Conservation (phyloP, 495 filamentous ascomycete genomes). For the Aspergillus ostianus region DNA sequence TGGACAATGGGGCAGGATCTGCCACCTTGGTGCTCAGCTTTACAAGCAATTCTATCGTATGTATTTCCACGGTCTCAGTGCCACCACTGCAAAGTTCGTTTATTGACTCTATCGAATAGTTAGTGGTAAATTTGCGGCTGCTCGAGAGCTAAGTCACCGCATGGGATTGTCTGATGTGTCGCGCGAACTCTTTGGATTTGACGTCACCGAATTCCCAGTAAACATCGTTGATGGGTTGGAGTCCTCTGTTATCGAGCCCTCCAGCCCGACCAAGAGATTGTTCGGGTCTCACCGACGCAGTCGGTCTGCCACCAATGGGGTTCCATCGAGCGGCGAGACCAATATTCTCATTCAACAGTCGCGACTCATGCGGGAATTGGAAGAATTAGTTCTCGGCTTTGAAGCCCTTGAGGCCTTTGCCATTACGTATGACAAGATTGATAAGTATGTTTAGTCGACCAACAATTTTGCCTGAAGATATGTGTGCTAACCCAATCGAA, state of each 20-base stretch:
- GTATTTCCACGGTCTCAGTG: slow-evolving; percentile 8
- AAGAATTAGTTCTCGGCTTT: slow-evolving; percentile 64
- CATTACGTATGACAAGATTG: slow-evolving; percentile 42
- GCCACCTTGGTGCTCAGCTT: slow-evolving; percentile 60
- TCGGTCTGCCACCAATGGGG: slow-evolving; percentile 16
- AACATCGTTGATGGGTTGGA: slow-evolving; percentile 24
- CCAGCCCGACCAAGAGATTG: slow-evolving; percentile 36
- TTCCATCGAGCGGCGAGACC: slow-evolving; percentile 14
- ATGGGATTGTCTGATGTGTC: slow-evolving; percentile 43
- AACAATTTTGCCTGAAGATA: not conserved
- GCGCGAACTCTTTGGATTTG: slow-evolving; percentile 40
- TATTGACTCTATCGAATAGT: slow-evolving; percentile 15
- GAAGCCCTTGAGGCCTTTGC: slow-evolving; percentile 63
- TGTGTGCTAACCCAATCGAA: slow-evolving; percentile 16
- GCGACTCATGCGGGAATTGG: slow-evolving; percentile 69
- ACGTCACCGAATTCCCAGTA: slow-evolving; percentile 34
- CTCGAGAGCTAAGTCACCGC: slow-evolving; percentile 54
- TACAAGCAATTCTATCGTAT: slow-evolving; percentile 59
- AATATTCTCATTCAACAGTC: slow-evolving; percentile 50
- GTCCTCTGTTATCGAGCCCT: slow-evolving; percentile 23
- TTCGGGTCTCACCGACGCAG: slow-evolving; percentile 23
- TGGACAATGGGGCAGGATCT: slow-evolving; percentile 68
- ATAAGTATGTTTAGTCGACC: slow-evolving; percentile 34
- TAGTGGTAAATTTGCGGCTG: slow-evolving; percentile 59
- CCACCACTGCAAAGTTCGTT: not conserved